Base-by-base conservation (phyloP, 352 stramenopile genomes). In the Poterioochromonas sp. region DNA sequence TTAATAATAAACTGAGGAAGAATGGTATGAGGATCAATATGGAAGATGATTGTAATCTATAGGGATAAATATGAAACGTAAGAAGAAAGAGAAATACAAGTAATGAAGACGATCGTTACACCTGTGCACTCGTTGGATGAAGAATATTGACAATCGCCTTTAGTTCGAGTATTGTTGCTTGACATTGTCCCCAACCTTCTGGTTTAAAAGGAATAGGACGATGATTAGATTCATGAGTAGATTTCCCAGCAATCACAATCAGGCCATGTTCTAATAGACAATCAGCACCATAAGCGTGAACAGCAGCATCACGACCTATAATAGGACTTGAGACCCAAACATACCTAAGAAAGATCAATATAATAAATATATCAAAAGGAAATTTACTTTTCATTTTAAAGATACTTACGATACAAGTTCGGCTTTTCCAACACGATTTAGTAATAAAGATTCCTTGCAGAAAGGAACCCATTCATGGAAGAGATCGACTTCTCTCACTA, bases 251-350 rank as follows among this genome's bases (percentile, higher is more conserved):
- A 37, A 78, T 65, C 18, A 65, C 11, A 26, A 78, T 53, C 26
- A n/a, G 12, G 35, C 71, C 71, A 47, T 68, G 22, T 54, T 78
- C 71, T 29, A 29, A 20, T 18, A 78, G 15, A 51, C 71, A 78
- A 34, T 78, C 71, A 54, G 53, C 35, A 39, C 35, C 71, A 54
- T 78, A 78, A 18, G n/a, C n/a, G n/a, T n/a, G n/a, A n/a, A n/a
- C n/a, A n/a, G n/a, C n/a, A n/a, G n/a, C n/a, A n/a, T n/a, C n/a
- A n/a, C n/a, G n/a, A n/a, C n/a, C n/a, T n/a, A n/a, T n/a, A n/a
- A n/a, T n/a, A n/a, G n/a, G n/a, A n/a, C n/a, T n/a, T n/a, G n/a
- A n/a, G n/a, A n/a, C n/a, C n/a, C n/a, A n/a, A n/a, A n/a, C n/a
- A n/a, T n/a, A n/a, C n/a, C n/a, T n/a, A n/a, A n/a, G n/a, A n/a